Percentiles rank a stretch among this genome's conserved stretches.
phyloP scores from a whole-genome alignment of 768 basidiomycete species.

The Leucocoprinus birnbaumii region DNA sequence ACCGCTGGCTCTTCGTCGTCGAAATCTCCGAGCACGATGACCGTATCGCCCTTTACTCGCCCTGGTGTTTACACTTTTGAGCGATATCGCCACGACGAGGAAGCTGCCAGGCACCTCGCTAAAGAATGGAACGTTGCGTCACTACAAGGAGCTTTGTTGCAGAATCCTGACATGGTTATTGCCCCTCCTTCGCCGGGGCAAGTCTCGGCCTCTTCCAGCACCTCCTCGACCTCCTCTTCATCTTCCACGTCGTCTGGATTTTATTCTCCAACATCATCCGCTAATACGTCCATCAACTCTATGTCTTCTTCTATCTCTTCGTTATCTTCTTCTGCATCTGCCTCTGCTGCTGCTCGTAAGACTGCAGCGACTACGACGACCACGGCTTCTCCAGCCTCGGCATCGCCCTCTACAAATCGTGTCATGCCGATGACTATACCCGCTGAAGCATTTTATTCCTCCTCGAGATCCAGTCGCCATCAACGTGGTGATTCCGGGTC shows the following conservation, averaged over 20 bases:
- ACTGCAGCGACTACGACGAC: too few relatives aligned
- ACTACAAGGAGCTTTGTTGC: slow-evolving; percentile 7
- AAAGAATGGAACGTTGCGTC: slow-evolving; percentile 10
- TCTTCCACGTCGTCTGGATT: not conserved
- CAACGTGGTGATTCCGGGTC: not conserved
- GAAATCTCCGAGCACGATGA: not conserved
- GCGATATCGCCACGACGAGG: slow-evolving; percentile 3
- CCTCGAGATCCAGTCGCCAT: slow-evolving; percentile 1
- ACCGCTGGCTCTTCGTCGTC: not conserved
- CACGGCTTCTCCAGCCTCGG: not conserved
- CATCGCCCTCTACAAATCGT: not conserved
- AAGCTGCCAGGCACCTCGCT: slow-evolving; percentile 4
- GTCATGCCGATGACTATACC: slow-evolving; percentile 8
- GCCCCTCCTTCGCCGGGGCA: not conserved
- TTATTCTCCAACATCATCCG: not conserved
- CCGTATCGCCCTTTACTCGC: not conserved
- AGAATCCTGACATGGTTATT: not conserved
- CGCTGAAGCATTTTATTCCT: slow-evolving; percentile 11
- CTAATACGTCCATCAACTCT: not conserved
- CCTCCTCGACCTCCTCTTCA: slow-evolving; percentile 1
- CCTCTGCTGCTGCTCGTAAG: slow-evolving; percentile 4
- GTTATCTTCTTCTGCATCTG: slow-evolving; percentile 1
- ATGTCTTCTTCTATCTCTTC: not conserved
- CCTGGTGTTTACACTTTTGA: not conserved
- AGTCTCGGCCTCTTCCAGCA: slow-evolving; percentile 1